These are phyloP conservation scores for Naganishia kalamii DNA, from an alignment of 768 basidiomycete genomes.

Conservation along the genomic window DNA sequence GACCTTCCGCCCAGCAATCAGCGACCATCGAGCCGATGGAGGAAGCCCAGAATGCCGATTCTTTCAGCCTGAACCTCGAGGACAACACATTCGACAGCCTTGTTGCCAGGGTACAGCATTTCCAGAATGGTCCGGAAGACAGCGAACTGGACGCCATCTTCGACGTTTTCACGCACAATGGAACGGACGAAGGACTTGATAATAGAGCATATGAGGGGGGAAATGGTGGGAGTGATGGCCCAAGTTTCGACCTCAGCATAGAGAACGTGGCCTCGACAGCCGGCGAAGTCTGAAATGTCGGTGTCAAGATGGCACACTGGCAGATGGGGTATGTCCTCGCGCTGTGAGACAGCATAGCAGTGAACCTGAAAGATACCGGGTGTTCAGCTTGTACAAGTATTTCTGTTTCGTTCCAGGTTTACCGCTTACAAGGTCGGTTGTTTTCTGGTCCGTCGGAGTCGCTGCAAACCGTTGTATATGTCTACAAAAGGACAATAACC, in stretches of 20 bases:
- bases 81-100: background rate
- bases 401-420: background rate
- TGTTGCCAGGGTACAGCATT: background rate
- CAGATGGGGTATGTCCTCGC: too few relatives aligned
- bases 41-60: background rate
- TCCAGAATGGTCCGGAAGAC: background rate
- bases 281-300: too few relatives aligned
- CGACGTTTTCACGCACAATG: background rate
- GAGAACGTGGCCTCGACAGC: too few relatives aligned
- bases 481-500: background rate
- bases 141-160: conserved; percentile 7
- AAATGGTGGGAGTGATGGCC: background rate
- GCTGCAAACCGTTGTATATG: background rate
- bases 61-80: background rate
- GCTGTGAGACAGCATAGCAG: background rate
- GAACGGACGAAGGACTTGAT: background rate
- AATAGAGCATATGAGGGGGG: background rate
- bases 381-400: background rate
- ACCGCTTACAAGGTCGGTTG: background rate
- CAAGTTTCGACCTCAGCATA: too few relatives aligned
- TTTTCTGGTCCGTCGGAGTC: background rate
- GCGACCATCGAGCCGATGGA: background rate
- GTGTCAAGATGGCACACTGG: too few relatives aligned
- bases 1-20: background rate
- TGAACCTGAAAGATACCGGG: too few relatives aligned